Evolutionary conservation across 305 asterid species (phyloP).

Genomic region (Andrographis paniculata): DNA sequence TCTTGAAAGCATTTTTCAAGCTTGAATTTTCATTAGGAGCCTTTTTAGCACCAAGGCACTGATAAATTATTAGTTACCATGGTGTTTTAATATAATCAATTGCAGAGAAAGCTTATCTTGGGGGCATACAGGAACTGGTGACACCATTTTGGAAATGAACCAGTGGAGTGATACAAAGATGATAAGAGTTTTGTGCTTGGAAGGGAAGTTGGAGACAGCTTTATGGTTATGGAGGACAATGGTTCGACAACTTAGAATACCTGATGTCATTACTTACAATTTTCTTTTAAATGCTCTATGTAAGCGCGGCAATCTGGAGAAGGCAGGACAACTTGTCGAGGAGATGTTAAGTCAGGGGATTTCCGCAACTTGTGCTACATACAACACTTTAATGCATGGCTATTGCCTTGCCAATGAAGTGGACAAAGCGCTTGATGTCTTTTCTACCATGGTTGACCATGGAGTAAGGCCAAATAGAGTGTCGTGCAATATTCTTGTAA

Average conservation of each 20-base stretch:
- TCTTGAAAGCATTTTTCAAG: constrained; percentile 10
- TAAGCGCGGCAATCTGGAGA: constrained; percentile 49
- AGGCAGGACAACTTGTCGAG: constrained; percentile 52
- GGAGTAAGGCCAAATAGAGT: constrained; percentile 57
- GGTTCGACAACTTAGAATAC: constrained; percentile 40
- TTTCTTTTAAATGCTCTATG: constrained; percentile 65
- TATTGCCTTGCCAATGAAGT: constrained; percentile 46
- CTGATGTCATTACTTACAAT: constrained; percentile 61
- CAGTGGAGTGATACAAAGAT: constrained; percentile 25
- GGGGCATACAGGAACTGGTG: constrained; percentile 25
- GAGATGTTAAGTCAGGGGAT: constrained; percentile 62
- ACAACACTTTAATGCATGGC: constrained; percentile 69
- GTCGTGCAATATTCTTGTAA: constrained; percentile 69
- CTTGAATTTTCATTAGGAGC: background rate
- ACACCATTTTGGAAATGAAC: constrained; percentile 22
- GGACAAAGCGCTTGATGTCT: constrained; percentile 56
- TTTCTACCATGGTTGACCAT: constrained; percentile 43
- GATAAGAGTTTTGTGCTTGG: constrained; percentile 55
- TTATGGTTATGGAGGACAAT: constrained; percentile 43
- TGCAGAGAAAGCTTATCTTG: constrained; percentile 57
- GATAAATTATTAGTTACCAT: constrained; percentile 7
- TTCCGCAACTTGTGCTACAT: constrained; percentile 67
- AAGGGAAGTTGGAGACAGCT: constrained; percentile 60
- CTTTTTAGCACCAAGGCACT: constrained; percentile 12
- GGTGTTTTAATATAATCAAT: constrained; percentile 8